Conservation (phyloP, 225 moss, liverwort and hornwort genomes). For the Anthoceros angustus region DNA sequence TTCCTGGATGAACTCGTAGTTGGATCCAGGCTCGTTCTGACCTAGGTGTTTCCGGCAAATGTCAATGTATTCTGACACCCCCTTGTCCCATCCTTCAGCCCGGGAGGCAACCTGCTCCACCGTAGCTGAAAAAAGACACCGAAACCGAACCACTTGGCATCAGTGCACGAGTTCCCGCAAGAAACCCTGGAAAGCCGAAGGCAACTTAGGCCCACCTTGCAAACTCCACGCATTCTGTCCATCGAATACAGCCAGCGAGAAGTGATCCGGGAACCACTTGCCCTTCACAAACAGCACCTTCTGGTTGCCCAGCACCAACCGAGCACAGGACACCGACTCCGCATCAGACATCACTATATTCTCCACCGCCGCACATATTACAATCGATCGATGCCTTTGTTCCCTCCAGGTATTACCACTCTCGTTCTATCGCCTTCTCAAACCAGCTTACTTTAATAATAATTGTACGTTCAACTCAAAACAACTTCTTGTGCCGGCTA, state of each 20-base stretch:
- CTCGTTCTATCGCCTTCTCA: no score
- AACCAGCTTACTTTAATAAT: no score
- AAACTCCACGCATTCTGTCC: neutral
- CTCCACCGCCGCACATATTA: no score
- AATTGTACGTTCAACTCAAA: no score
- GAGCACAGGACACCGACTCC: neutral
- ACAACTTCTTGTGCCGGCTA: no score
- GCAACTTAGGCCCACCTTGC: neutral
- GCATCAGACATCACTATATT: no score
- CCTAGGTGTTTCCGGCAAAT: neutral
- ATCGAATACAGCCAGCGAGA: neutral
- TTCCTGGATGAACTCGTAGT: neutral
- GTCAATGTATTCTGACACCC: neutral
- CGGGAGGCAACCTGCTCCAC: neutral
- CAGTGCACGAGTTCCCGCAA: neutral
- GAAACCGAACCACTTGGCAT: neutral
- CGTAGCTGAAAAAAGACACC: neutral
- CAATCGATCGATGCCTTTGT: no score
- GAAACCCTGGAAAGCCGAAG: neutral
- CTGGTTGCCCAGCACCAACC: neutral
- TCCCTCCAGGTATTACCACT: no score
- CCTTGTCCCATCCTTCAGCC: conserved; percentile 2
- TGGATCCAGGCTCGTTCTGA: neutral
- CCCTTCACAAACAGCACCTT: neutral
- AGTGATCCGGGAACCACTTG: neutral